A percentile compares a stretch with the other conserved stretches of the same genome.
Evolutionary conservation across 345 rosid species (phyloP).

Genomic region (Limnanthes douglasii): DNA sequence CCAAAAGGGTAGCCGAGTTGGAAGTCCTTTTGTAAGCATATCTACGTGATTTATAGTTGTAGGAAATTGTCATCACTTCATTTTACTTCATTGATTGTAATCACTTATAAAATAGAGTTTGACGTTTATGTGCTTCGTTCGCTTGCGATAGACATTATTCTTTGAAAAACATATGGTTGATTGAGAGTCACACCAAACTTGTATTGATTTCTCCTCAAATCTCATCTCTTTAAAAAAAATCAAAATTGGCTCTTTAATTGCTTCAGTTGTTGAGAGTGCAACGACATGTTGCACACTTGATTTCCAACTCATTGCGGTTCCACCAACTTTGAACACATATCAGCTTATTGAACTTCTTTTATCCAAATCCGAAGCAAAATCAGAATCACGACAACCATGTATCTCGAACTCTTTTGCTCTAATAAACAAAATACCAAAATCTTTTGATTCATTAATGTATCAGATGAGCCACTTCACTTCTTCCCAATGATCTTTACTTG

Average conservation of each 20-base stretch:
- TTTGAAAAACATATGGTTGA: neutral
- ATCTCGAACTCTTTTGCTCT: neutral
- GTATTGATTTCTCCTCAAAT: neutral
- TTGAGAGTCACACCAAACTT: neutral
- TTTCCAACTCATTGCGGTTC: neutral
- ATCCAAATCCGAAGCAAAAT: neutral
- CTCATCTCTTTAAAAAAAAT: neutral
- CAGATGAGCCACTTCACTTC: neutral
- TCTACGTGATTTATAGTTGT: neutral
- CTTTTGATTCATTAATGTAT: neutral
- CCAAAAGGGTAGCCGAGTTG: too few species aligned
- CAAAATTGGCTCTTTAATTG: neutral
- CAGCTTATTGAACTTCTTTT: neutral
- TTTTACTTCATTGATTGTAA: too few species aligned
- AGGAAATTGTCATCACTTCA: neutral
- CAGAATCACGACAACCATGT: neutral
- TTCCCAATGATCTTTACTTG: neutral
- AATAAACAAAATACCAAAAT: too few species aligned
- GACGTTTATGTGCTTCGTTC: neutral
- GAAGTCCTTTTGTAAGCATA: neutral
- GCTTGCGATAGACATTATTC: neutral
- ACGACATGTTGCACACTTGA: too few species aligned
- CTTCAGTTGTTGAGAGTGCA: neutral
- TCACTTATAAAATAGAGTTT: neutral
- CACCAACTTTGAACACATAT: constrained; percentile 1